A percentile compares a stretch with the other conserved stretches of the same genome.
Conservation (phyloP, 257 asterid genomes). For the Forsythia viridissima region DNA sequence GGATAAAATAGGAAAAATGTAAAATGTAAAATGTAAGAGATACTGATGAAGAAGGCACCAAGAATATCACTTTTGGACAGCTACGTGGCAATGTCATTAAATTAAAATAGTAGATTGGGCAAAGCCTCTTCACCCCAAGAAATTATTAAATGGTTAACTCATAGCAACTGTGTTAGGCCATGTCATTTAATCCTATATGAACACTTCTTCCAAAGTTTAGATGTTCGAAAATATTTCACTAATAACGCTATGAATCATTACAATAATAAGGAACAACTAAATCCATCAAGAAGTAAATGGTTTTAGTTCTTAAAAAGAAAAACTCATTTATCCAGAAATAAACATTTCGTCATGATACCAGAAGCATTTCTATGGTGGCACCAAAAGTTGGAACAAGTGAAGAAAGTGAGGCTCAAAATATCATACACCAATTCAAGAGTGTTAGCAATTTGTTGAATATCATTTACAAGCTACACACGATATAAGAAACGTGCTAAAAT, state of each 20-base stretch:
- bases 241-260: neutral
- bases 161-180: neutral
- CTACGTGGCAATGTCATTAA: neutral
- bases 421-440: neutral
- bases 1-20: too few relatives aligned
- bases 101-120: neutral
- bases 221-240: neutral
- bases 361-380: neutral
- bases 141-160: neutral
- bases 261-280: neutral
- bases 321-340: neutral
- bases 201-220: neutral
- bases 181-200: neutral
- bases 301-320: neutral
- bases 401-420: slow-evolving; percentile 1
- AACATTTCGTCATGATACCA: neutral
- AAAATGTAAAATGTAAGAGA: neutral
- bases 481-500: neutral
- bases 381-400: neutral
- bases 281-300: slow-evolving; percentile 5
- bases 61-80: neutral
- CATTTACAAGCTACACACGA: slow-evolving; percentile 15
- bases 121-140: neutral
- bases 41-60: neutral
- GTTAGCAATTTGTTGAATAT: neutral